Base-by-base conservation (phyloP, 1,139 yeast genomes). In the Zhuliangozyma parablackwelliae region DNA sequence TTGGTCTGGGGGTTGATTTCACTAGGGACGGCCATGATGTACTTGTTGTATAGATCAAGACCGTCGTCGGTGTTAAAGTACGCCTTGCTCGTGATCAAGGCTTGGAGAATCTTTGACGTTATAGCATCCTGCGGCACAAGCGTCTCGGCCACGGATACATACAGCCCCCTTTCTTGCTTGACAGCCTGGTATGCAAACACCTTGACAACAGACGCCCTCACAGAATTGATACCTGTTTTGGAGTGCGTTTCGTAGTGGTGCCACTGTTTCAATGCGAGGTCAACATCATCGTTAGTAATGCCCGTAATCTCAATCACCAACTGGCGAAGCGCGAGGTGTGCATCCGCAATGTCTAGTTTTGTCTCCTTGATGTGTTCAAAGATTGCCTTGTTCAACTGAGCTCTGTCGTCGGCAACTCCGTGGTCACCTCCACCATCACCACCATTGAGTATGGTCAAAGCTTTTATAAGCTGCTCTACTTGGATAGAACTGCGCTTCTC, bases 1-100 rank as follows among this genome's bases (percentile, higher is more conserved):
- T 57, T 57, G 2, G 67, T 57, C 2, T 32, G 39, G 6, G 58
- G 59, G 37, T 71, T 70, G 6, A 68, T 50, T 6, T 59, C 55
- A 7, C 47, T 48, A 1, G 75, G 61, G 8, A 73, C 70, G 21
- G 52, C 53, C 20, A 49, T 49, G 30, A 78, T 72, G 48, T 75
- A 69, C 21, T 66, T 62, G 47, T 82, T 82, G 56, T 74, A 82
- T 6, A 78, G 48, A 2, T 65, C 68, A 28, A 82, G 59, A 2
- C 64, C 51, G 31, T 71, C 68, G 20, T 45, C 43, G 9, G 30
- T 26, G 23, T 43, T 36, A 38, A 75, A 68, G 45, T 63, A 67
- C 7, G 78, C 61, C 29, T 68, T 59, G 0, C 71, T 71, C 9
- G 80, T 46, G n/a, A 82, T 69, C 31, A 72, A 51, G 1, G 66